phyloP scores from a whole-genome alignment of 768 basidiomycete genomes.

The Termitomyces sp. region DNA sequence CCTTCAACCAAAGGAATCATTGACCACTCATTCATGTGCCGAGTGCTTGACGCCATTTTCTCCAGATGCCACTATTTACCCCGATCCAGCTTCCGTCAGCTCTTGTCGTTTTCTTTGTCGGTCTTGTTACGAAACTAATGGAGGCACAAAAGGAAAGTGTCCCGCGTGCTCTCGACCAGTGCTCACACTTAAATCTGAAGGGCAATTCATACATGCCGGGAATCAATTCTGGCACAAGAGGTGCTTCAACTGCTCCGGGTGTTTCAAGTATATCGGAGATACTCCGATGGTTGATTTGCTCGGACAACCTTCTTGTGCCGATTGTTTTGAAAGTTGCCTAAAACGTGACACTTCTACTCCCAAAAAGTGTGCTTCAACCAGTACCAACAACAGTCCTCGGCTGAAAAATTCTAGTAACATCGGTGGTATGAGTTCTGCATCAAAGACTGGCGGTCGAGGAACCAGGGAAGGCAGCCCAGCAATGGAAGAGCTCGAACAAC shows the following conservation, averaged over 20 bases:
- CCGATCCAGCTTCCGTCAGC: constrained; percentile 52
- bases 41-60: constrained; percentile 64
- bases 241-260: constrained; percentile 77
- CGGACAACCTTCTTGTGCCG: constrained; percentile 74
- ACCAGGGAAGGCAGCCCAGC: constrained; percentile 58
- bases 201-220: constrained; percentile 70
- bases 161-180: constrained; percentile 68
- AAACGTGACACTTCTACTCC: constrained; percentile 50
- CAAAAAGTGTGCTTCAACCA: constrained; percentile 32
- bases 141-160: constrained; percentile 78
- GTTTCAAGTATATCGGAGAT: constrained; percentile 70
- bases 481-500: constrained; percentile 62
- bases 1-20: constrained; percentile 72
- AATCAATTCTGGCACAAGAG: constrained; percentile 78
- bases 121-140: constrained; percentile 66
- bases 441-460: constrained; percentile 23
- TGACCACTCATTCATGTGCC: constrained; percentile 68
- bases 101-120: constrained; percentile 69
- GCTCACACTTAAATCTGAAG: constrained; percentile 72
- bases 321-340: constrained; percentile 79
- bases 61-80: constrained; percentile 86
- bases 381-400: constrained; percentile 29
- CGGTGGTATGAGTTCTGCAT: constrained; percentile 43
- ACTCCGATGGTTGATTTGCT: constrained; percentile 81
- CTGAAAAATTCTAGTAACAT: constrained; percentile 37